Evolutionary conservation across 352 stramenopile genomes (phyloP), one percentile per base, ranked within the genome.

Genomic region (Phytophthora chlamydospora): DNA sequence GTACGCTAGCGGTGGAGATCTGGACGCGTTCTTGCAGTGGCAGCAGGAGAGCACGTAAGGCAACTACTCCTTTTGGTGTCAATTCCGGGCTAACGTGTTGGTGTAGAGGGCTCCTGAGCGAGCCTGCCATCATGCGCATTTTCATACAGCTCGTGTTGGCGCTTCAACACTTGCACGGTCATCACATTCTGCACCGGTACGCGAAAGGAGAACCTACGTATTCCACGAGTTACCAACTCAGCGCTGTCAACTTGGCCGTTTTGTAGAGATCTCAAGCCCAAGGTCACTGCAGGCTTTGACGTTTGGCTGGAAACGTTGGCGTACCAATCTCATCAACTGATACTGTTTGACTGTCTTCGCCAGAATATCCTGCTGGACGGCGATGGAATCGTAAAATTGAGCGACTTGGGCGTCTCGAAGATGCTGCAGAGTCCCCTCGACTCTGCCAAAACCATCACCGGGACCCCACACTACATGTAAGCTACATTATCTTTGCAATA

Each of bases 391-490:
- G 70, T 93, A 21, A 94, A 94, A 55, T 19, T 96, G 24, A 90
- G 75, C 33, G 83, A 92, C 58, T 90, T 92, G 66, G 83, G 81
- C 0, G 76, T 89, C 11, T 75, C 81, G 3, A 74, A 78, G 19
- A 39, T 54, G 4, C 68, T 90, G 4, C 50, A 80, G 11, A 35
- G 71, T 55, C 73, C 85, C 8, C 34, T 83, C 6, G 80, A 89
- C 27, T 58, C 48, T 0, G 83, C 78, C 0, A 49, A 83, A 55
- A 91, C 82, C 2, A 63, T 85, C n/a, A 78, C 78, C 2, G 88
- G 88, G 6, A 96, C 88, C 0, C 86, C 85, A 0, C 58, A 80
- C 29, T 94, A 95, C 73, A 88, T 95, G 70, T 89, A 70, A 33
- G 64, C 43, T 27, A 12, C n/a, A 46, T 29, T 43, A 11, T 50